These are phyloP conservation scores for Glycine tomentella DNA, from an alignment of 306 rosid species.

Conservation along the genomic window DNA sequence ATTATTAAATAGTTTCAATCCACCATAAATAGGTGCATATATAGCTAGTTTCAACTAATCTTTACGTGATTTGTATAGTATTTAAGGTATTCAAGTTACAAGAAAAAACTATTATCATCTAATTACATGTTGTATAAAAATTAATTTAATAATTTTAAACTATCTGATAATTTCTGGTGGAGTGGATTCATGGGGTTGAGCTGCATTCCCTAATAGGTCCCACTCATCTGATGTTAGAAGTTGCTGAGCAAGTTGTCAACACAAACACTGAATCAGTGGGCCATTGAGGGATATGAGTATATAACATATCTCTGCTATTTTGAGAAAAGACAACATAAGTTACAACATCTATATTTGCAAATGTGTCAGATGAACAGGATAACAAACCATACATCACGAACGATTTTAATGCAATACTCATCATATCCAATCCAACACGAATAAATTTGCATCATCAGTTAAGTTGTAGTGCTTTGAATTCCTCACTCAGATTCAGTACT, in stretches of 20 bases:
- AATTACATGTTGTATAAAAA: no score
- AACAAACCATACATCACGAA: slow-evolving; percentile 39
- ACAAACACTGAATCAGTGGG: slow-evolving; percentile 55
- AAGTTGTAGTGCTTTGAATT: slow-evolving; percentile 28
- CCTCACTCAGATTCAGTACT: slow-evolving; percentile 16
- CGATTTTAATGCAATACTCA: slow-evolving; percentile 35
- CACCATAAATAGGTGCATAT: no score
- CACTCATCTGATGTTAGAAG: slow-evolving; percentile 58
- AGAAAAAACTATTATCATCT: no score
- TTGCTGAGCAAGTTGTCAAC: slow-evolving; percentile 47
- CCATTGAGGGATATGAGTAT: slow-evolving; percentile 30
- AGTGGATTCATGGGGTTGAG: no score
- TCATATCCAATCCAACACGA: neutral
- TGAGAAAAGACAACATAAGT: slow-evolving; percentile 41
- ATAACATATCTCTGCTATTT: neutral
- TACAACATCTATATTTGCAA: slow-evolving; percentile 27
- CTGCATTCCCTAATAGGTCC: slow-evolving; percentile 45
- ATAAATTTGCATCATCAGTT: slow-evolving; percentile 10
- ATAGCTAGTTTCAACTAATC: no score
- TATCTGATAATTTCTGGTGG: no score
- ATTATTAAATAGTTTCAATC: no score
- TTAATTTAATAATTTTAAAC: no score
- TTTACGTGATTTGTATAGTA: no score
- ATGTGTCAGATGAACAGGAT: slow-evolving; percentile 38
- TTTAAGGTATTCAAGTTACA: no score